These are phyloP conservation scores for Botrytis porri DNA, from an alignment of 2,329 filamentous ascomycete genomes.

Conservation along the genomic window DNA sequence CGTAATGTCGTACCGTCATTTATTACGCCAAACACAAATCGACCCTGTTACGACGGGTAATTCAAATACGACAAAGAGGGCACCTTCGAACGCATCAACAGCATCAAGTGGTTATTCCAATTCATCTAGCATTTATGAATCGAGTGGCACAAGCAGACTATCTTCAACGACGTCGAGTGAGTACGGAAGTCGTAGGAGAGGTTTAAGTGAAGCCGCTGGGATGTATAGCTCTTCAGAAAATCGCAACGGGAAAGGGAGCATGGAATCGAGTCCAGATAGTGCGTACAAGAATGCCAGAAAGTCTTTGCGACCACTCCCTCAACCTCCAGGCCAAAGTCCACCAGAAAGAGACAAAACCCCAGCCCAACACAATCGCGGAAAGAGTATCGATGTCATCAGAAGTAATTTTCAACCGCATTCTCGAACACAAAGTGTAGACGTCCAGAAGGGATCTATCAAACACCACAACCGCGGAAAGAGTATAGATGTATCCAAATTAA, in stretches of 20 bases:
- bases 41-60: slow-evolving; percentile 41
- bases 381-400: slow-evolving; percentile 62
- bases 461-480: slow-evolving; percentile 35
- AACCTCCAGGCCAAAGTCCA: slow-evolving; percentile 54
- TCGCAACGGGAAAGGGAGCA: slow-evolving; percentile 42
- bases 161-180: slow-evolving; percentile 70
- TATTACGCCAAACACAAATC: slow-evolving; percentile 56
- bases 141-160: slow-evolving; percentile 64
- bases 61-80: slow-evolving; percentile 45
- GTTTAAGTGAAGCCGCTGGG: slow-evolving; percentile 67
- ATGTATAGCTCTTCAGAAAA: slow-evolving; percentile 51
- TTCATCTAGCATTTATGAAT: slow-evolving; percentile 47
- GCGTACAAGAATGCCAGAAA: slow-evolving; percentile 71
- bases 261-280: slow-evolving; percentile 53
- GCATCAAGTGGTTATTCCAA: slow-evolving; percentile 67
- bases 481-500: slow-evolving; percentile 22
- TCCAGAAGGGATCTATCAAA: slow-evolving; percentile 50
- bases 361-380: slow-evolving; percentile 39
- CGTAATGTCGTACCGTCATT: slow-evolving; percentile 57
- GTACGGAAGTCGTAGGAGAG: slow-evolving; percentile 64
- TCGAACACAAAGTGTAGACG: slow-evolving; percentile 58
- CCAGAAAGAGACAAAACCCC: slow-evolving; percentile 39
- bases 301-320: slow-evolving; percentile 71
- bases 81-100: slow-evolving; percentile 68
- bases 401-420: slow-evolving; percentile 44